phyloP scores from a whole-genome alignment of 495 filamentous ascomycete genomes.

The Bryoglossum gracile region DNA sequence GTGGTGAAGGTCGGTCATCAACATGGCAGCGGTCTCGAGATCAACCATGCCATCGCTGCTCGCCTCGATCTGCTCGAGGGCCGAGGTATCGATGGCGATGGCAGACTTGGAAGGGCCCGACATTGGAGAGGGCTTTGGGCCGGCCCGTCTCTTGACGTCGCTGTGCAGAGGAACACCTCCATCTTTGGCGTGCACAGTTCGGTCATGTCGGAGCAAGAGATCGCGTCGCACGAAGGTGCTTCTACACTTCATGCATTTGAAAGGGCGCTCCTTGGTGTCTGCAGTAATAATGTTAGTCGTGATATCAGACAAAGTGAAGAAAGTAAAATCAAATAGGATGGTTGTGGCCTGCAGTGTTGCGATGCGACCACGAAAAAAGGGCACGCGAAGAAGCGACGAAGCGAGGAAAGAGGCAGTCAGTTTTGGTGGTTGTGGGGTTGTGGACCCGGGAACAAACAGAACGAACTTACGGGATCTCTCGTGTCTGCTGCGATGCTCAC shows the following conservation, averaged over 20 bases:
- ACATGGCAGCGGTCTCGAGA: conserved; percentile 96
- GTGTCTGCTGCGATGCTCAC: conserved; percentile 94
- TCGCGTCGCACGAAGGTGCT: conserved; percentile 98
- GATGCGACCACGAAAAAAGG: background rate
- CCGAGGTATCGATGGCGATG: conserved; percentile 77
- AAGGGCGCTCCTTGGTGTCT: conserved; percentile 98
- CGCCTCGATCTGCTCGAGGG: conserved; percentile 90
- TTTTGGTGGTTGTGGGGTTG: no score
- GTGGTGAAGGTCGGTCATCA: conserved; percentile 98
- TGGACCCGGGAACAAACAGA: background rate
- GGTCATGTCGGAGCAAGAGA: conserved; percentile 91
- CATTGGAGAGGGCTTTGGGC: conserved; percentile 35
- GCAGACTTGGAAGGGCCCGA: conserved; percentile 70
- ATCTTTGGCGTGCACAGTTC: conserved; percentile 98
- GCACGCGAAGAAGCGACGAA: no score
- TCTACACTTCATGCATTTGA: conserved; percentile 96
- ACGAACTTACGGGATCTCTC: conserved; percentile 92
- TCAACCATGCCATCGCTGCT: conserved; percentile 93
- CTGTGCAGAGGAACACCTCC: conserved; percentile 91
- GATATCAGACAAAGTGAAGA: background rate
- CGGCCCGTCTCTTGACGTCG: conserved; percentile 80
- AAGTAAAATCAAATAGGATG: background rate
- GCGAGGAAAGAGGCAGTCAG: no score
- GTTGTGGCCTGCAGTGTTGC: background rate
- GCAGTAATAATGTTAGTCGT: conserved; percentile 15